These are phyloP conservation scores for Trichoderma guizhouense DNA, from an alignment of 2,329 filamentous ascomycete genomes.

Conservation along the genomic window DNA sequence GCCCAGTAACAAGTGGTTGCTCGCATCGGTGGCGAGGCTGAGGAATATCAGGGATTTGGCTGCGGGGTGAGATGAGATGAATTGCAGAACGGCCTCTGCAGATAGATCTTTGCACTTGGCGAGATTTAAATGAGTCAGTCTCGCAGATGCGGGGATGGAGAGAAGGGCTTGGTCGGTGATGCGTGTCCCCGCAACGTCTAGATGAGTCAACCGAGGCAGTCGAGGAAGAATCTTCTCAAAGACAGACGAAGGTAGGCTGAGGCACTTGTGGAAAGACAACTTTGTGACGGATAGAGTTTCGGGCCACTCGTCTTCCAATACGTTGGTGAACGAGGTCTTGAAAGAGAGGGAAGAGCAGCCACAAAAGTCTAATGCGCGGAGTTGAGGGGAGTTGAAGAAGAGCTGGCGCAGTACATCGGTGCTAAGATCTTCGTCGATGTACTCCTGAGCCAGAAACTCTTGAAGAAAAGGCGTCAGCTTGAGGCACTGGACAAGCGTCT, in stretches of 20 bases:
- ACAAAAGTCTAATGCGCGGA: constrained; percentile 72
- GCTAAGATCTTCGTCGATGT: constrained; percentile 72
- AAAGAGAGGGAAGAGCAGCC: constrained; percentile 69
- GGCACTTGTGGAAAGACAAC: constrained; percentile 75
- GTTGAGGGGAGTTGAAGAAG: constrained; percentile 60
- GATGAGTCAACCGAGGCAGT: constrained; percentile 66
- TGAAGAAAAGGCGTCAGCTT: constrained; percentile 68
- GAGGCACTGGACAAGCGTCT: constrained; percentile 69
- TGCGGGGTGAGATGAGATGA: constrained; percentile 68
- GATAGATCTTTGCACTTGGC: constrained; percentile 71
- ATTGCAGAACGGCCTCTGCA: constrained; percentile 64
- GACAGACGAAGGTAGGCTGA: constrained; percentile 62
- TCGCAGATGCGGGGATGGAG: constrained; percentile 67
- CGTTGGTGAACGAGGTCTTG: constrained; percentile 59
- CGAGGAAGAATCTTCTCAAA: constrained; percentile 71
- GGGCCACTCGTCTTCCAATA: constrained; percentile 53
- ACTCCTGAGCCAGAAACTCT: constrained; percentile 78
- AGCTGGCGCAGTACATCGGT: constrained; percentile 67
- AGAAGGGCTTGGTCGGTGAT: constrained; percentile 69
- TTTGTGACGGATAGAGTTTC: constrained; percentile 58
- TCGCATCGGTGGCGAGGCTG: constrained; percentile 69
- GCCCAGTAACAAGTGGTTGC: constrained; percentile 68
- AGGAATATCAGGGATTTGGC: constrained; percentile 65
- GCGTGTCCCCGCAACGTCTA: constrained; percentile 75
- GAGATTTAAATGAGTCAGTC: constrained; percentile 73